Percentiles rank a stretch among this genome's conserved stretches.
These are phyloP conservation scores for Aspergillus sp. DNA, from an alignment of 2,329 filamentous ascomycete genomes.

Conservation along the genomic window DNA sequence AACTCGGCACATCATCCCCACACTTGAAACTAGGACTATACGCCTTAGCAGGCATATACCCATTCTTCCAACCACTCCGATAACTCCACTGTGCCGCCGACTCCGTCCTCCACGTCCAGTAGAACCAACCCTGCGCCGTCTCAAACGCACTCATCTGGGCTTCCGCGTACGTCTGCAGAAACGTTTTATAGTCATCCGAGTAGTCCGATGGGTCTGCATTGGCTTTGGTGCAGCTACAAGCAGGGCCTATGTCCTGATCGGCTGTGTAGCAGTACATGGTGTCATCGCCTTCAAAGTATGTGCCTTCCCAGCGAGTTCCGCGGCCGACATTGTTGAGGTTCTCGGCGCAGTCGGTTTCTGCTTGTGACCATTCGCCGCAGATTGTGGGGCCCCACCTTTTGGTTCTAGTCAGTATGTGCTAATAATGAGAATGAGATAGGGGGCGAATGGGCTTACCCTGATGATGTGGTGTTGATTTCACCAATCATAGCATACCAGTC, in stretches of 20 bases:
- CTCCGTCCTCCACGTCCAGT: conserved; percentile 98
- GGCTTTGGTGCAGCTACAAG: conserved; percentile 72
- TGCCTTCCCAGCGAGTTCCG: conserved; percentile 91
- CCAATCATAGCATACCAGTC: conserved; percentile 81
- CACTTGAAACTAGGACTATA: conserved; percentile 72
- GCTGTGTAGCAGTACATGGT: conserved; percentile 71
- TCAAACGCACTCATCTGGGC: conserved; percentile 97
- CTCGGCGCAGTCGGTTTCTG: conserved; percentile 88
- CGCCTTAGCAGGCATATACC: conserved; percentile 73
- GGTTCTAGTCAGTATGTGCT: not conserved
- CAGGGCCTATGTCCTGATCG: conserved; percentile 49
- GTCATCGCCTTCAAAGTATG: conserved; percentile 66
- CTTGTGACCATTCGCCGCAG: conserved; percentile 96
- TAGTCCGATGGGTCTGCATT: conserved; percentile 73
- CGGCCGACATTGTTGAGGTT: conserved; percentile 87
- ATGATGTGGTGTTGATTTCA: conserved; percentile 68
- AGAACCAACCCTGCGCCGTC: conserved; percentile 95
- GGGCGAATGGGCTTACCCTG: conserved; percentile 53
- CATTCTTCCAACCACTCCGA: conserved; percentile 65
- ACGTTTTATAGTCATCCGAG: conserved; percentile 74
- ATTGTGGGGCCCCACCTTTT: conserved; percentile 80
- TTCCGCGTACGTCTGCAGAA: conserved; percentile 85
- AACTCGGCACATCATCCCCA: conserved; percentile 47
- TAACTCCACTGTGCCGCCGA: conserved; percentile 80
- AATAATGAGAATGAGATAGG: not conserved